These are phyloP conservation scores for Pyropia haitanensis DNA, from an alignment of 23 red algal genomes.

Conservation along the genomic window DNA sequence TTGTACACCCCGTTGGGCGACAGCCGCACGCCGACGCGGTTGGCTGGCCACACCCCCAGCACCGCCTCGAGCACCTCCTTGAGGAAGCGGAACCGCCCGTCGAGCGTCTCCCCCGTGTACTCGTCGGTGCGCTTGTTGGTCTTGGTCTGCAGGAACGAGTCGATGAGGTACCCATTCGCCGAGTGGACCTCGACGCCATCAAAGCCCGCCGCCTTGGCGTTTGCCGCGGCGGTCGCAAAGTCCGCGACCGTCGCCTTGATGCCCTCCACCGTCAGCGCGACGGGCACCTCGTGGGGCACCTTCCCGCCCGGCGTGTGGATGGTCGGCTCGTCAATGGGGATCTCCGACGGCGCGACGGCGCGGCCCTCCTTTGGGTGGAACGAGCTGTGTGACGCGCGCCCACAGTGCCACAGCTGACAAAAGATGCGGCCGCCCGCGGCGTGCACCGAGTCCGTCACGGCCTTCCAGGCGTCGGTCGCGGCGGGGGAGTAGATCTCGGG, in stretches of 20 bases:
- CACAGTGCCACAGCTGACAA: slow-evolving; percentile 76
- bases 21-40: slow-evolving; percentile 50
- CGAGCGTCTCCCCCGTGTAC: slow-evolving; percentile 50
- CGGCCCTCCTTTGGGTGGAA: slow-evolving; percentile 14
- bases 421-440: slow-evolving; percentile 42
- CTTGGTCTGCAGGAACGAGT: slow-evolving; percentile 62
- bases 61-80: slow-evolving; percentile 44
- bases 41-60: slow-evolving; percentile 30
- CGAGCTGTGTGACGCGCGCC: slow-evolving; percentile 41
- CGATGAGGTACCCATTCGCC: slow-evolving; percentile 74
- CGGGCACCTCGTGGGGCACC: slow-evolving; percentile 52
- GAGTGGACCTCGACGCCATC: slow-evolving; percentile 74
- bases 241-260: slow-evolving; percentile 38
- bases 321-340: slow-evolving; percentile 11
- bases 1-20: slow-evolving; percentile 65
- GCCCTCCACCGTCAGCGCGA: slow-evolving; percentile 42
- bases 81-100: slow-evolving; percentile 47
- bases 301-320: background rate
- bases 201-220: slow-evolving; percentile 65
- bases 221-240: slow-evolving; percentile 28
- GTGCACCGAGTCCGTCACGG: slow-evolving; percentile 58
- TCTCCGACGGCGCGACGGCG: slow-evolving; percentile 29
- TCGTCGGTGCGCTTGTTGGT: slow-evolving; percentile 51
- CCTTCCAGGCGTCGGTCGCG: slow-evolving; percentile 28
- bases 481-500: slow-evolving; percentile 46